Base-by-base conservation (phyloP, 805 yeast genomes). In the Saturnispora bothae region DNA sequence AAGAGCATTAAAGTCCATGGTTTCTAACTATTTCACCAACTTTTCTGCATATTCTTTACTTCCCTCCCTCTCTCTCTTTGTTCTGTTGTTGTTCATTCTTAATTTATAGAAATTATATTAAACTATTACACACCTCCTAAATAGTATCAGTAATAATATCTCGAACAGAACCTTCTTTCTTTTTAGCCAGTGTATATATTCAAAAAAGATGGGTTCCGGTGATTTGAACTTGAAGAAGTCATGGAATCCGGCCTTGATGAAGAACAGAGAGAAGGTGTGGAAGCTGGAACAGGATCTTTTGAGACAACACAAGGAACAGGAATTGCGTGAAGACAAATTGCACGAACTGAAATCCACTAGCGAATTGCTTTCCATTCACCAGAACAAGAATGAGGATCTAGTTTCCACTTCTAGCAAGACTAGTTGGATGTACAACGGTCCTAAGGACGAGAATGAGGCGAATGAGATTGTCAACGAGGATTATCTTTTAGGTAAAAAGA, bases 1-100 rank as follows among this genome's bases (percentile, higher is more conserved):
- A 85, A 85, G 73, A 85, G 82, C 67, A 89, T 89, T 68, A 92
- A 92, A 72, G 83, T 92, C 62, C 98, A 89, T 68, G 98, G 98
- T 68, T 89, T 89, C 73, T 92, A 71, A 71, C 17, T 14, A 20
- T n/a, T n/a, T n/a, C n/a, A n/a, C n/a, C n/a, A n/a, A n/a, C n/a
- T n/a, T n/a, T n/a, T n/a, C n/a, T n/a, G n/a, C n/a, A n/a, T n/a
- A n/a, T n/a, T n/a, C n/a, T n/a, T n/a, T n/a, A n/a, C n/a, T n/a
- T n/a, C n/a, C n/a, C n/a, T n/a, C n/a, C n/a, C n/a, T n/a, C n/a
- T n/a, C n/a, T n/a, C n/a, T n/a, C n/a, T n/a, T n/a, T n/a, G n/a
- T n/a, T n/a, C n/a, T n/a, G n/a, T n/a, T n/a, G n/a, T n/a, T n/a
- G n/a, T n/a, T n/a, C n/a, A n/a, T n/a, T n/a, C n/a, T n/a, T n/a